Evolutionary conservation across 1,284 basidiomycete genomes (phyloP), one percentile per base, ranked within the genome.

Genomic region (Trametes hirsuta): DNA sequence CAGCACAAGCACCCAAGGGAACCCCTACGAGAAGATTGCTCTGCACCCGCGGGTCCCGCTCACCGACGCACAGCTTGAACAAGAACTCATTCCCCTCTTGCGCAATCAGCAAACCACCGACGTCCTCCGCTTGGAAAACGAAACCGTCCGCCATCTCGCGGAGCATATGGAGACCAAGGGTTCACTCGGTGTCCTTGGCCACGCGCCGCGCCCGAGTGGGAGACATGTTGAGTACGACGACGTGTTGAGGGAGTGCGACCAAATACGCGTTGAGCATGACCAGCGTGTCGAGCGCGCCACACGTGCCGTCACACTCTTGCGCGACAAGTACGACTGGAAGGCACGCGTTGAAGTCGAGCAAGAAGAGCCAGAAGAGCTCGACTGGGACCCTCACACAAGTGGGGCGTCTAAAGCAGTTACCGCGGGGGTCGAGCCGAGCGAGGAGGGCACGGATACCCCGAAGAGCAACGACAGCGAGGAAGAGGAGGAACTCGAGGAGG

Each of bases 311-410:
- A 79, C 78, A 44, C 85, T 92, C 80, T 75, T 93, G 6, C 76
- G 81, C 55, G 91, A 93, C 55, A 88, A 84, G 71, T 92, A 86
- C 70, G 89, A 92, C 52, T 91, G 89, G 87, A 87, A 86, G 68
- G 82, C 84, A 60, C 79, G 90, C 35, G 86, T 91, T 15, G 83
- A 81, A 60, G 88, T 90, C 24, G 85, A 88, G 66, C 83, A 85
- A 41, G 86, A 87, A 62, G 90, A 91, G 69, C 87, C 87, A 3
- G 88, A 91, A 66, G 89, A 91, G 61, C 74, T 89, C 46, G 84
- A 84, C 36, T 89, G 85, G 83, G 84, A 87, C 61, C 83, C 85
- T 4, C 75, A 82, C 34, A 34, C 56, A 8, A 48, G 44, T 1
- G 53, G 25, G 11, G 47, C 11, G 18, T 35, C 34, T 12, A 57